These are phyloP conservation scores for Aureobasidium pullulans DNA, from an alignment of 2,329 filamentous ascomycete species.

Conservation along the genomic window DNA sequence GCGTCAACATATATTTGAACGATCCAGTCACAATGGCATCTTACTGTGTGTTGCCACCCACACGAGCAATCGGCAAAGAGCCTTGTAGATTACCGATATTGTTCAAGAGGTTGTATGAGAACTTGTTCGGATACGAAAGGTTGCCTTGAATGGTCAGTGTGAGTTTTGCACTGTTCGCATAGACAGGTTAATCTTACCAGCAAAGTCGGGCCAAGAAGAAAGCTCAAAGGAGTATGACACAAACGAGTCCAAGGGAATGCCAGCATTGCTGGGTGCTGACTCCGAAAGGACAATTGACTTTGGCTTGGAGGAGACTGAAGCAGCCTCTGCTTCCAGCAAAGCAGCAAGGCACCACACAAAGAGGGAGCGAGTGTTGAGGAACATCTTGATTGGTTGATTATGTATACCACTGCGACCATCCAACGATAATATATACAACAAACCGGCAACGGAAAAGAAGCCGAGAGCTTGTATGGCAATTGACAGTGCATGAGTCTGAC, in stretches of 20 bases:
- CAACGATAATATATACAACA: background rate
- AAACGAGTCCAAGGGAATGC: conserved; percentile 36
- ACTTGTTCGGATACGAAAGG: conserved; percentile 48
- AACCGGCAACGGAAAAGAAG: background rate
- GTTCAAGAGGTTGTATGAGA: conserved; percentile 53
- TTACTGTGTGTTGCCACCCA: conserved; percentile 59
- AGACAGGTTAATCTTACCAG: conserved; percentile 25
- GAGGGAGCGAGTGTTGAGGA: background rate
- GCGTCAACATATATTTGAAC: background rate
- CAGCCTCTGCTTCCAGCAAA: background rate
- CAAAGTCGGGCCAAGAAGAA: conserved; percentile 46
- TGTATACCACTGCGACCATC: background rate
- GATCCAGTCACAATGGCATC: background rate
- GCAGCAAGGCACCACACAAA: background rate
- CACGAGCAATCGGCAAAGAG: conserved; percentile 52
- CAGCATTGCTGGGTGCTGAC: conserved; percentile 16
- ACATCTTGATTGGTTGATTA: background rate
- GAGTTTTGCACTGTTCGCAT: background rate
- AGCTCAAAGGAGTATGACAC: conserved; percentile 48
- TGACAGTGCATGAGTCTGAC: background rate
- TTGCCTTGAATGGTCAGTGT: conserved; percentile 36
- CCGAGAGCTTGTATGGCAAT: background rate
- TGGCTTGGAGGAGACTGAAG: background rate
- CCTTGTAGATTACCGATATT: conserved; percentile 50
- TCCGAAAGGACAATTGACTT: background rate